These are phyloP conservation scores for Triglochin maritima DNA, from an alignment of 106 monocot species.

Conservation along the genomic window DNA sequence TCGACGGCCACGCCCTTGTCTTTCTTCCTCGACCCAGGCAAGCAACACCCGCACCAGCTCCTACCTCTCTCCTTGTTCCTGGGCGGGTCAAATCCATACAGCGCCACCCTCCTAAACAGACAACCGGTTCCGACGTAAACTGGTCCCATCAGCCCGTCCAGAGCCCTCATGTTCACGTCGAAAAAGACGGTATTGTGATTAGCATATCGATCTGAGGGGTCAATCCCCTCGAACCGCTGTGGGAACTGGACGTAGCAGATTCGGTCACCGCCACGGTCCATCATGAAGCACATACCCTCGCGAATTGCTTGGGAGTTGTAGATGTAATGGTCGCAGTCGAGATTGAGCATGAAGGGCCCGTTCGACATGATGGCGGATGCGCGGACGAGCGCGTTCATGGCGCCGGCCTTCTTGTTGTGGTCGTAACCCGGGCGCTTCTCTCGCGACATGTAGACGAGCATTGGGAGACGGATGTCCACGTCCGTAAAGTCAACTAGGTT, in stretches of 20 bases:
- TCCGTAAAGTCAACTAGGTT: conserved; percentile 45
- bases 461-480: conserved; percentile 66
- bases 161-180: conserved; percentile 87
- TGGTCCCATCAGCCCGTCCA: conserved; percentile 71
- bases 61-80: conserved; percentile 41
- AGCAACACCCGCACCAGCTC: conserved; percentile 32
- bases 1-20: conserved; percentile 15
- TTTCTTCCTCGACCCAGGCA: conserved; percentile 7
- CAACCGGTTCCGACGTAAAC: conserved; percentile 86
- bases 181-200: conserved; percentile 98
- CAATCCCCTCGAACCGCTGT: conserved; percentile 85
- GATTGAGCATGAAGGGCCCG: conserved; percentile 88
- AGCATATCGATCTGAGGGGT: conserved; percentile 85
- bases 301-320: conserved; percentile 65
- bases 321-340: conserved; percentile 94
- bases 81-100: conserved; percentile 71
- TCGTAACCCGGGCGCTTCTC: conserved; percentile 78
- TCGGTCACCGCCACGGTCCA: conserved; percentile 82
- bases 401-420: conserved; percentile 92
- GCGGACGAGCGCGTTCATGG: conserved; percentile 85
- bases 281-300: conserved; percentile 95
- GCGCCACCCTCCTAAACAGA: conserved; percentile 63
- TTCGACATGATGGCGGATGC: conserved; percentile 82
- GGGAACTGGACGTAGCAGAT: conserved; percentile 90
- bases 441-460: conserved; percentile 77